phyloP scores from a whole-genome alignment of 2,329 filamentous ascomycete species.

The Calonectria montana region DNA sequence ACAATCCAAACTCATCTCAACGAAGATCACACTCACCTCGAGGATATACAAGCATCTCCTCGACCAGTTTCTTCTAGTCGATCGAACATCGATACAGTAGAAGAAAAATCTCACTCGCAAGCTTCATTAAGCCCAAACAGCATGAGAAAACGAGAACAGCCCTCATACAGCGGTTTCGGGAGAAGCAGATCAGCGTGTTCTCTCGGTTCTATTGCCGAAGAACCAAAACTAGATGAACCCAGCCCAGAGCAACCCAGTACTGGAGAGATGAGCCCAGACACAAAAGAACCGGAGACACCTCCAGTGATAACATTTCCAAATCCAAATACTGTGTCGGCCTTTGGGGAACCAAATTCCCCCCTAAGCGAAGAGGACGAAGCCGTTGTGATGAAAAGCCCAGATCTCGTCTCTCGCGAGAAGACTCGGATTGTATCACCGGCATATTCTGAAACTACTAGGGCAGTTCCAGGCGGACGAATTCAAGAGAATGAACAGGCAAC shows the following conservation, averaged over 20 bases:
- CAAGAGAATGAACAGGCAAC: background rate
- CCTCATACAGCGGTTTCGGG: conserved; percentile 48
- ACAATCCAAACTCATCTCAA: conserved; percentile 58
- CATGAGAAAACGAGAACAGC: conserved; percentile 47
- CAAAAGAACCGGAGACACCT: conserved; percentile 24
- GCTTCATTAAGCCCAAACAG: conserved; percentile 48
- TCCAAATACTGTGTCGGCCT: conserved; percentile 33
- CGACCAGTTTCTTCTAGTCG: conserved; percentile 48
- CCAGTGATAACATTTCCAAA: conserved; percentile 37
- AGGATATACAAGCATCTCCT: conserved; percentile 51
- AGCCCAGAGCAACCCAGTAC: background rate
- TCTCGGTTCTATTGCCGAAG: conserved; percentile 60
- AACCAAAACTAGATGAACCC: conserved; percentile 44
- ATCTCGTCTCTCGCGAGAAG: conserved; percentile 31
- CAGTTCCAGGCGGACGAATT: conserved; percentile 14
- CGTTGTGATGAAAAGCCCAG: conserved; percentile 47
- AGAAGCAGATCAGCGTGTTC: conserved; percentile 54
- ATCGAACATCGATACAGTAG: conserved; percentile 51
- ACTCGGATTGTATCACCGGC: conserved; percentile 20
- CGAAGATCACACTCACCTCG: conserved; percentile 52
- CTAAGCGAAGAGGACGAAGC: conserved; percentile 55
- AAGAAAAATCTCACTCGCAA: conserved; percentile 50
- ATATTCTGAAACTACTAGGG: conserved; percentile 30
- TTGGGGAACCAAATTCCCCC: conserved; percentile 34
- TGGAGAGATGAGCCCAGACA: background rate